Evolutionary conservation across 441 rosid genomes (phyloP).

Genomic region (Corymbia calophylla): DNA sequence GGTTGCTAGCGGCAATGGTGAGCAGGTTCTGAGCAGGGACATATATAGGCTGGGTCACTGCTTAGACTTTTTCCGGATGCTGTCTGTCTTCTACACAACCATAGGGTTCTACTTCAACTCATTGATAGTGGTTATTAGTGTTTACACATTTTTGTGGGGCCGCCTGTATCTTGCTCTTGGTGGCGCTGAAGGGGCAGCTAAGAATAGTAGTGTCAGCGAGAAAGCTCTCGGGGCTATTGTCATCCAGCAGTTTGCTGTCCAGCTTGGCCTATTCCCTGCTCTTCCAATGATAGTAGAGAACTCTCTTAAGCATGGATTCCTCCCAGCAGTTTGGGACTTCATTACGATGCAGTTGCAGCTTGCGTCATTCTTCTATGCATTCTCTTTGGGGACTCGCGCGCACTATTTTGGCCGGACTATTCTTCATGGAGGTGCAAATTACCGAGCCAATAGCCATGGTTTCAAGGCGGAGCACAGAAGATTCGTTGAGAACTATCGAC

Average conservation of each 20-base stretch:
- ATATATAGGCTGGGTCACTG: slow-evolving; percentile 9
- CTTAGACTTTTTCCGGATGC: slow-evolving; percentile 11
- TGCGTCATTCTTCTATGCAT: slow-evolving; percentile 8
- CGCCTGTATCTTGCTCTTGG: not conserved
- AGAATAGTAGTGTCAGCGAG: not conserved
- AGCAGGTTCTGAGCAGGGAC: slow-evolving; percentile 11
- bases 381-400: slow-evolving; percentile 12
- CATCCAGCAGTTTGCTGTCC: slow-evolving; percentile 1
- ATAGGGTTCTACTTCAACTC: slow-evolving; percentile 10
- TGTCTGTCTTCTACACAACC: slow-evolving; percentile 7
- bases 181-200: not conserved
- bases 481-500: slow-evolving; percentile 9
- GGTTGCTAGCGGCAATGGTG: slow-evolving; percentile 13
- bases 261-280: slow-evolving; percentile 6
- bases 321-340: slow-evolving; percentile 7
- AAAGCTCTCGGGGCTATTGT: not conserved
- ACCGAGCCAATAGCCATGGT: slow-evolving; percentile 5
- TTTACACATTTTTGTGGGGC: slow-evolving; percentile 4
- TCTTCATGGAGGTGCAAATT: slow-evolving; percentile 15
- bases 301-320: slow-evolving; percentile 6
- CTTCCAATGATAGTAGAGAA: slow-evolving; percentile 11
- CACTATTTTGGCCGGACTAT: slow-evolving; percentile 12
- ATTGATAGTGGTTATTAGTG: not conserved
- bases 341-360: slow-evolving; percentile 10
- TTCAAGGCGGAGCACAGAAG: slow-evolving; percentile 1